Base-by-base conservation (phyloP, 1,139 yeast genomes). In the Protomyces arabidopsidicola region DNA sequence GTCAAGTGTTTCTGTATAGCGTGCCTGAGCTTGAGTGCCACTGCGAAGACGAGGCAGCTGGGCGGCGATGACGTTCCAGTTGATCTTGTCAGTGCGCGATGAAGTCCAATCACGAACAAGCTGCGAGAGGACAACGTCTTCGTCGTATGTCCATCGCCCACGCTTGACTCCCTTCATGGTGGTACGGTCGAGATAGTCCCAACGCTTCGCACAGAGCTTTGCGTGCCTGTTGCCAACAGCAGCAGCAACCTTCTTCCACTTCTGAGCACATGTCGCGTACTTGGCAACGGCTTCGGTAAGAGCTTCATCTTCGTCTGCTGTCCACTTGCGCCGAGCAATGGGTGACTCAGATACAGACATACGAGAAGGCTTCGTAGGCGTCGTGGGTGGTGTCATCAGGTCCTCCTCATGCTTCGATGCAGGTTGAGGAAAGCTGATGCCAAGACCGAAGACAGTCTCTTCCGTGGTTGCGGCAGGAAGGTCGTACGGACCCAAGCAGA, bases 11-110 rank as follows among this genome's bases (percentile, higher is more conserved):
- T 91, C 97, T 20, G 87, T 84, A 73, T 89, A 91, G 69, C 97
- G 77, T 71, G 91, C 91, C 2, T 96, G 90, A 76, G 97, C 91
- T 75, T 91, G 97, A 74, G 90, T 97, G 72, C 90, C 97, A 0
- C 96, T 91, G 71, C 98, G 79, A 10, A 22, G 52, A 18, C 16
- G 50, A 14, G 58, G 58, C 12, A 54, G 34, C 34, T 20, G 59
- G 6, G 58, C 5, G 14, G 58, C 58, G 27, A 54, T 54, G 18
- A 16, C 14, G 35, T 39, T 42, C 58, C 58, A 54, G 24, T 39
- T 39, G 50, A 54, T 54, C 42, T 18, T 20, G 16, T 34, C 55
- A 14, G n/a, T 9, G 14, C 36, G 55, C 16, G 27, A 4, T 16
- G 55, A n/a, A 14, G 27, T 31, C 58, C 58, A 54, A 16, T 54